Evolutionary conservation across 169 alveolate genomes (phyloP).

Genomic region (Plasmodium cynomolgi): DNA sequence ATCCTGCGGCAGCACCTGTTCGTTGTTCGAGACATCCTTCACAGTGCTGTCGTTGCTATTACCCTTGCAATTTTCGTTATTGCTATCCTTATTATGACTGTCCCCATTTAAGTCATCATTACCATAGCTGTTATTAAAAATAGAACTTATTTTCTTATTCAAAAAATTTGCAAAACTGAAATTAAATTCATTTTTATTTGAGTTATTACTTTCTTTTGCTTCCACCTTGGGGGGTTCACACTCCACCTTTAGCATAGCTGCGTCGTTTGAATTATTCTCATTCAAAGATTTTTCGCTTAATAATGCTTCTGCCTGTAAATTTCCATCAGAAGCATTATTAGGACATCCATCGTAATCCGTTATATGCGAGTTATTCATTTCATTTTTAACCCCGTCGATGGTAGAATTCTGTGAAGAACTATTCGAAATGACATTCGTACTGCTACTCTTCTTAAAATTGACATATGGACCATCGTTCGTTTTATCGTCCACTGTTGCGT

Average conservation of each 20-base stretch:
- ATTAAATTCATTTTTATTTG: neutral
- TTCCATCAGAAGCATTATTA: neutral
- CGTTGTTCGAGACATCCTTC: neutral
- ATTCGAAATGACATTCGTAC: neutral
- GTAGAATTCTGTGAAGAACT: neutral
- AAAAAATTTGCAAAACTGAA: conserved; percentile 18
- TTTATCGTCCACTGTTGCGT: neutral
- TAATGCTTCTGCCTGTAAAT: neutral
- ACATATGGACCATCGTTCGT: neutral
- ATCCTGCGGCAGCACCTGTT: neutral
- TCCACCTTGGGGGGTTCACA: neutral
- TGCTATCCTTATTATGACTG: neutral
- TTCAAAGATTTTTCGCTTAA: neutral
- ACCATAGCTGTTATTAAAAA: neutral
- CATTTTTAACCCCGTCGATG: neutral
- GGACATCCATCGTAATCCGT: neutral
- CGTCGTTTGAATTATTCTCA: neutral
- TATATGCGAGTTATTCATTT: neutral
- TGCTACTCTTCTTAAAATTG: conserved; percentile 6
- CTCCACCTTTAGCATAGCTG: neutral
- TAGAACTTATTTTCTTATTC: conserved; percentile 10
- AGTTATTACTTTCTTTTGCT: neutral
- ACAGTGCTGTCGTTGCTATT: neutral
- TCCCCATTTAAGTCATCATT: neutral
- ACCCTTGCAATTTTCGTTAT: neutral